Evolutionary conservation across 768 basidiomycete genomes (phyloP), one percentile per base, ranked within the genome.

Genomic region (Chlorophyllum brunneum): DNA sequence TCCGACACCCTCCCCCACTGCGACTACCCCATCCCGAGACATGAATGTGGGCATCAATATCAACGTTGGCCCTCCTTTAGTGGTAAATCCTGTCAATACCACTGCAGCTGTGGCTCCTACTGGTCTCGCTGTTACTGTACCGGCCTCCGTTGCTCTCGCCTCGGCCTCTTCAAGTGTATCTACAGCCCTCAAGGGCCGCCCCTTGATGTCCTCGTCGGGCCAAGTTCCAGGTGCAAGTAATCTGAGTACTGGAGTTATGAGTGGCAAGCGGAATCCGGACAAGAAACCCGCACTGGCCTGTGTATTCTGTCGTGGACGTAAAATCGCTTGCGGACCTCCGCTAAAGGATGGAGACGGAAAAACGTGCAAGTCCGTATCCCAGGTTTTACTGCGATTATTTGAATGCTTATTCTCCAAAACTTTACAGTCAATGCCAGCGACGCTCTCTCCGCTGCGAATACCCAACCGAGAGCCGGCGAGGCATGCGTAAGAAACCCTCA

Each of bases 391-490:
- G 5, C 16, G 5, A 29, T n/a, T 18, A 31, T 30, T 16, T 15
- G 27, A 27, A 42, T 41, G 33, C 45, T 71, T n/a, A 52, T 42
- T 51, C 58, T 54, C 56, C 55, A 50, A 57, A 54, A 43, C 63
- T 16, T 36, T 34, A 13, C 33, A 89, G 87, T 65, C 87, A 89
- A 71, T 89, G 87, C 61, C 79, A 79, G 45, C 76, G 85, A 36
- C 81, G 87, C 22, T 78, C 79, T 26, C 77, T 88, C 42, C 78
- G 73, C 51, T 89, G 87, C 63, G 83, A 83, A 60, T 88, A 86
- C 58, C 87, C 87, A 0, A 66, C 72, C 5, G 84, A 85, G 64
- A 87, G 85, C 59, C 74, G 84, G 30, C 76, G 87, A 15, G 87
- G 87, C 8, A 80, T 85, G 76, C 75, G 83, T 45, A 79, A 75